Evolutionary conservation across 228 moss, liverwort and hornwort species (phyloP).

Genomic region (Sphagnum magellanicum): DNA sequence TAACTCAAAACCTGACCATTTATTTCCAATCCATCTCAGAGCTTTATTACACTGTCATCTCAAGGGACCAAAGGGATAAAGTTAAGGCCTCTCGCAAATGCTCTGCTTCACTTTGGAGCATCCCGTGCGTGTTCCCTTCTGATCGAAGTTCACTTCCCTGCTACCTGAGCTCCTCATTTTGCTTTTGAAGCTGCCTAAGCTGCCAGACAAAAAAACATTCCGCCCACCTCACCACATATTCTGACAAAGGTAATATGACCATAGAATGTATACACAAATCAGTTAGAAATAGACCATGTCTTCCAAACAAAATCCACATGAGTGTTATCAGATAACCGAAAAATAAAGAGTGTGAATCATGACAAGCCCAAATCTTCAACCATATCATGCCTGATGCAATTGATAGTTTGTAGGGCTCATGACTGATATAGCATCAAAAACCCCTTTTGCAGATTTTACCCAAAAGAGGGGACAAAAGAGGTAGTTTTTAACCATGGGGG

Average conservation of each 20-base stretch:
- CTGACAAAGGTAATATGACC: too few species aligned
- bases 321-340: background rate
- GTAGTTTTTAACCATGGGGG: too few species aligned
- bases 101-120: constrained; percentile 76
- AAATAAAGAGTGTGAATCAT: background rate
- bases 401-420: too few species aligned
- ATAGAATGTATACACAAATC: too few species aligned
- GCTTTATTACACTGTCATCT: too few species aligned
- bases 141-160: constrained; percentile 65
- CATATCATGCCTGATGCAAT: background rate
- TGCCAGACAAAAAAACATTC: constrained; percentile 23
- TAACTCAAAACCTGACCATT: too few species aligned
- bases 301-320: background rate
- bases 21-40: too few species aligned
- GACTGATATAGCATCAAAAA: background rate
- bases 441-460: background rate
- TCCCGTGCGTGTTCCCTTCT: constrained; percentile 68
- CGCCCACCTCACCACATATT: too few species aligned
- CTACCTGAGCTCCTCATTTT: constrained; percentile 61
- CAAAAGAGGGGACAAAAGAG: too few species aligned
- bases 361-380: background rate
- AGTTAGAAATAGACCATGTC: background rate
- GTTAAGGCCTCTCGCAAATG: constrained; percentile 80
- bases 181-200: constrained; percentile 79
- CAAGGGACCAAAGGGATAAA: background rate